Base-by-base conservation (phyloP, 768 basidiomycete genomes). In the Sutorius australiensis region DNA sequence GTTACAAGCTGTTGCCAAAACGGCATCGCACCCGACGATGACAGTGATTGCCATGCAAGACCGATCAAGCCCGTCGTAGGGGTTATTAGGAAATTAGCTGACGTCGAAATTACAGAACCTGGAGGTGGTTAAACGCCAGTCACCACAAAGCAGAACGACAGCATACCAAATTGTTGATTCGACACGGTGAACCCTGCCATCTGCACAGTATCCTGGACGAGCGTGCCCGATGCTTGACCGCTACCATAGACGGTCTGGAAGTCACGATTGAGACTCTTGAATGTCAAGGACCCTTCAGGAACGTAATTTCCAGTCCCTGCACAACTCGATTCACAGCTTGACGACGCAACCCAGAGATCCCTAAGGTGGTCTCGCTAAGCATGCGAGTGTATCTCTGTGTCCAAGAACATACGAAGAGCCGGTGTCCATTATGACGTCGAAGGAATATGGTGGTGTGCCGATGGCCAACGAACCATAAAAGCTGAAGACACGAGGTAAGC, bases 1-100 rank as follows among this genome's bases (percentile, higher is more conserved):
- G 70, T 65, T 5, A 73, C 64, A 12, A 91, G 70, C 0, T 78
- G 67, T 59, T 84, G 74, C 87, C 88, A 90, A 65, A 89, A 86
- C 3, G 89, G 89, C 12, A 68, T 71, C 0, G 81, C 71, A 3
- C 63, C 61, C 6, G 86, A 85, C n/a, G 73, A 72, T 0, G 89
- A 76, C 46, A 91, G 78, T 8, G 77, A 59, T 21, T 70, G 51
- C 67, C 87, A 91, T 0, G 81, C 89, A 45, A 91, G 78, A 10
- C 89, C 89, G 72, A 91, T 73, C 62, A 92, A 79, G 3, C 89
- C 89, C 1, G 82, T 80, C 5, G 82, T 76, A 3, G 75, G 63
- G 3, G 79, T 82, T 48, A 74, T 68, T 21, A 89, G 67, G 46
- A 67, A 67, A 32, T 53, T 10, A 83, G 73, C 12, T 65, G 71